phyloP scores from a whole-genome alignment of 2,329 filamentous ascomycete species.

The Juglanconis oblonga region DNA sequence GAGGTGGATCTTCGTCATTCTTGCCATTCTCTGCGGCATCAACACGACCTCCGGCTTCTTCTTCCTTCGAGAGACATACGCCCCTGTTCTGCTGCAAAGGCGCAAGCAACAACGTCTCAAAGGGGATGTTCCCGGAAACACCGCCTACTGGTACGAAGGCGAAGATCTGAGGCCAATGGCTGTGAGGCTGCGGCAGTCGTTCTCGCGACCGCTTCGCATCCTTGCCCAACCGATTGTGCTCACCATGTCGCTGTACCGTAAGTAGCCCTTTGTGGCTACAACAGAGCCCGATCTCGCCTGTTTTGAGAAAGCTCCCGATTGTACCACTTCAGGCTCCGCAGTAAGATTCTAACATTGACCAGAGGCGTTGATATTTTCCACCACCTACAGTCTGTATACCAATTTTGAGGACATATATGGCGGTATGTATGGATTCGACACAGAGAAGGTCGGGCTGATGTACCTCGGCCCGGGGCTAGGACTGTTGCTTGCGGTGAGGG shows the following conservation, averaged over 20 bases:
- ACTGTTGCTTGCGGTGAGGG: slow-evolving; percentile 7
- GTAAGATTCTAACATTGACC: too few relatives aligned
- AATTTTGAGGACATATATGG: slow-evolving; percentile 14
- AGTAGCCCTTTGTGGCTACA: too few relatives aligned
- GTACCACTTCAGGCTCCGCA: too few relatives aligned
- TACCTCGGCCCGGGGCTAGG: slow-evolving; percentile 11
- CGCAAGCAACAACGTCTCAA: slow-evolving; percentile 1
- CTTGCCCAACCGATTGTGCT: slow-evolving; percentile 12
- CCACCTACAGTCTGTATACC: slow-evolving; percentile 11
- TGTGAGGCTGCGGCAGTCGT: slow-evolving; percentile 2
- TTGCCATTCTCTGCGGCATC: slow-evolving; percentile 11
- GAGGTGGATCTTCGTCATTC: slow-evolving; percentile 13
- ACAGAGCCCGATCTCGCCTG: too few relatives aligned
- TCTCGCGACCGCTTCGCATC: slow-evolving; percentile 11
- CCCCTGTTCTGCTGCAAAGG: slow-evolving; percentile 1
- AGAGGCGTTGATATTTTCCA: slow-evolving; percentile 11
- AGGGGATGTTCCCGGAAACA: not conserved
- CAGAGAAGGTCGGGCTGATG: slow-evolving; percentile 10
- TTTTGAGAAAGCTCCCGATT: too few relatives aligned
- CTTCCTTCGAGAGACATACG: slow-evolving; percentile 10
- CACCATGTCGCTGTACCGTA: slow-evolving; percentile 8
- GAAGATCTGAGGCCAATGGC: slow-evolving; percentile 5
- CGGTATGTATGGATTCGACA: slow-evolving; percentile 11
- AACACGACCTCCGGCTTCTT: slow-evolving; percentile 5
- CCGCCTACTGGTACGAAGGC: slow-evolving; percentile 3